Base-by-base conservation (phyloP, 2,329 filamentous ascomycete genomes). In the Aspergillus quadricinctus region DNA sequence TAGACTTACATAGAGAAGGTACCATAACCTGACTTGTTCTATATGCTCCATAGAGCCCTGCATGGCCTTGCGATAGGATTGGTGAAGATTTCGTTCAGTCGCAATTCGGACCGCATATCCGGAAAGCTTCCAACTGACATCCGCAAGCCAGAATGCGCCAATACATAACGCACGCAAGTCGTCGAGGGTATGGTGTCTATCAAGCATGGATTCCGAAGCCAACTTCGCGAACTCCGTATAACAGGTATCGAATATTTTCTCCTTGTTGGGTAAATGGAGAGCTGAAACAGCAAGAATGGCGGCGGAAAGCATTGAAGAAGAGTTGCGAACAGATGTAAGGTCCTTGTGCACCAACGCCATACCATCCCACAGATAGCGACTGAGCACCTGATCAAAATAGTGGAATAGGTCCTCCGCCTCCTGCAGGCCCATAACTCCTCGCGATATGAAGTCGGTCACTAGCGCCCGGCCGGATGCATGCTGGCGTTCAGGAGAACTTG, bases 121-220 rank as follows among this genome's bases (percentile, higher is more conserved):
- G n/a, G 73, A 75, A 3, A 76, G 60, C 55, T 75, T 81, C 79
- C 69, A 79, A 71, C 60, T 80, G 17, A 82, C 76, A 63, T 83
- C 80, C 23, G 78, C 78, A 8, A 83, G 74, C 81, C 81, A 83
- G 60, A 82, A 83, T 4, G 80, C 78, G 7, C 77, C 81, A 46
- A 83, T 79, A 58, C 80, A 82, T 49, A 83, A 67, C 2, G 79
- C 81, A 31, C 80, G 76, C 52, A 83, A 71, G 60, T 80, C 78
- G 58, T 83, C 80, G 54, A 78, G 66, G 41, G 78, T 78, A 52
- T 81, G 76, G 45, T 80, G 78, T 41, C 78, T 74, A 55, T 78
- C 78, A 50, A 83, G 77, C 76, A 83, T 80, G 1, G 79, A 78
- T 46, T 77, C 76, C 3, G 80, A 78, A 40, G 81, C 78, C n/a